A percentile compares a stretch with the other conserved stretches of the same genome.
phyloP scores from a whole-genome alignment of 1,139 yeast species.

The Suhomyces taliae region DNA sequence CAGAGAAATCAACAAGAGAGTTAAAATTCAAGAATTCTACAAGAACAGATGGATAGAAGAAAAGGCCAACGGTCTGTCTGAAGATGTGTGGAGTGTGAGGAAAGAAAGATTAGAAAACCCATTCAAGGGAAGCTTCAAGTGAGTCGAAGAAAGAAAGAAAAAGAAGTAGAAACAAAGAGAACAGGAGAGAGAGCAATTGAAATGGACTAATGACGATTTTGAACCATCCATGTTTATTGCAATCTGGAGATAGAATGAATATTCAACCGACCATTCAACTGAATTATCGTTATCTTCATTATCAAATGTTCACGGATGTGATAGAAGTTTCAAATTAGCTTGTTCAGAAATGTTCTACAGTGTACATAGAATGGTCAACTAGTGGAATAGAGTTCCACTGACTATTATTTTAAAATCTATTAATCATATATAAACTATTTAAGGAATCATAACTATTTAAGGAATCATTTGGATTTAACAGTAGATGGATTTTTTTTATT shows the following conservation, averaged over 20 bases:
- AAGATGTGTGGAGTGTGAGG: slow-evolving; percentile 75
- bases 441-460: background rate
- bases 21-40: slow-evolving; percentile 68
- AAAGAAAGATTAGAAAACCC: slow-evolving; percentile 25
- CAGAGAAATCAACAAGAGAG: slow-evolving; percentile 48
- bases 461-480: background rate
- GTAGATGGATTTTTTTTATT: too few species aligned
- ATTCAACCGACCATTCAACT: too few species aligned
- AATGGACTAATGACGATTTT: background rate
- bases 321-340: too few species aligned
- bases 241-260: too few species aligned
- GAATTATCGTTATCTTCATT: too few species aligned
- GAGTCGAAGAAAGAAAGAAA: background rate
- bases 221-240: background rate
- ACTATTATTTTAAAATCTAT: background rate
- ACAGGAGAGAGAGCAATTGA: background rate
- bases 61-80: slow-evolving; percentile 67
- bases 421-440: background rate
- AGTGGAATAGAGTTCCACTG: too few species aligned
- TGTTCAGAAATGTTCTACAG: too few species aligned
- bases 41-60: slow-evolving; percentile 62
- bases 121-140: slow-evolving; percentile 9
- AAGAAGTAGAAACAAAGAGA: background rate
- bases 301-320: too few species aligned
- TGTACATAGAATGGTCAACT: too few species aligned